phyloP scores from a whole-genome alignment of 2,329 filamentous ascomycete species.

The Boeremia exigua region DNA sequence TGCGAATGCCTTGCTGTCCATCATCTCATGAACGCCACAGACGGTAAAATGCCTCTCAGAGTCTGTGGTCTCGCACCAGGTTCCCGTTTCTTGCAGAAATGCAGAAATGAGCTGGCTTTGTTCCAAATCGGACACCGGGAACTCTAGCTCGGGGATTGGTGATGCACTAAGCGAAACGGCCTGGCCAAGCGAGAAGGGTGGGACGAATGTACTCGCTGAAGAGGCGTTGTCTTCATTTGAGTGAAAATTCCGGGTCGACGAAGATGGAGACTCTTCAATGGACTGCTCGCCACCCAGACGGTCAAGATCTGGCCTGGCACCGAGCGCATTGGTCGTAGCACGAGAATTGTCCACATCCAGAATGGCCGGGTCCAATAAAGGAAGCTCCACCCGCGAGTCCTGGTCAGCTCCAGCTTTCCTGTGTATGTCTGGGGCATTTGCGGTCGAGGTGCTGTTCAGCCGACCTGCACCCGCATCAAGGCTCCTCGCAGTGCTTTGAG shows the following conservation, averaged over 20 bases:
- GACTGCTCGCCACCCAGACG: background rate
- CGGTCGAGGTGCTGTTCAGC: background rate
- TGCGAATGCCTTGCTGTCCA: conserved; percentile 1
- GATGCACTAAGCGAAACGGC: background rate
- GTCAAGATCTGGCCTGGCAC: background rate
- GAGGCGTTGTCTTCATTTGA: background rate
- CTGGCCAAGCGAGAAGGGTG: conserved; percentile 1
- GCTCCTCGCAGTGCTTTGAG: background rate
- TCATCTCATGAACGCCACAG: background rate
- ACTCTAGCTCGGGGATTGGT: background rate
- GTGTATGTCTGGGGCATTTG: background rate
- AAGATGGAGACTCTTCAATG: no score
- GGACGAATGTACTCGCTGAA: background rate
- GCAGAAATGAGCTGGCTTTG: conserved; percentile 1
- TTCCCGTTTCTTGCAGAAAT: conserved; percentile 1
- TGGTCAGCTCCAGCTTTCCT: background rate
- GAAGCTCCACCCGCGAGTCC: background rate
- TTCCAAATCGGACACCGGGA: background rate
- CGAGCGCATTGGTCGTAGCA: background rate
- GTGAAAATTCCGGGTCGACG: no score
- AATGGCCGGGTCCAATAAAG: background rate
- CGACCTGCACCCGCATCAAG: background rate
- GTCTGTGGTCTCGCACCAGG: conserved; percentile 6
- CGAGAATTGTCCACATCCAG: background rate
- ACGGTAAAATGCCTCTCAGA: conserved; percentile 1